Evolutionary conservation across 1,284 basidiomycete genomes (phyloP), one percentile per base, ranked within the genome.

Genomic region (Puccinia novopanici): DNA sequence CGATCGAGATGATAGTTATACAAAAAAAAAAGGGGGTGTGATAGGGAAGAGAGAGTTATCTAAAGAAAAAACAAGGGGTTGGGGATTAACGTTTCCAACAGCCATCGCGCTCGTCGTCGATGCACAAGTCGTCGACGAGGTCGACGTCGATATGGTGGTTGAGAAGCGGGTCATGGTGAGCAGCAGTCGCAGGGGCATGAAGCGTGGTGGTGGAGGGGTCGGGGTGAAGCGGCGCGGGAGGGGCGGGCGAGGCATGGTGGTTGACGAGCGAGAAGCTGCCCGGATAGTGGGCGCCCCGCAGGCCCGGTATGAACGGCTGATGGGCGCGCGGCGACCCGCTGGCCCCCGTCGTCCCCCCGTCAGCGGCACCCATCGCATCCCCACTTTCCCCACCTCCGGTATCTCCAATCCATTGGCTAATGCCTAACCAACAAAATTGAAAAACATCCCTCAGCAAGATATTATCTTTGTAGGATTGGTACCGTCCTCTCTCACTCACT

Each of bases 331-430:
- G 9, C 22, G 27, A 10, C 1, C 27, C 19, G 30, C 15, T 73
- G 10, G 27, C 27, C 48, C 27, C 19, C 50, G 70, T 72, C n/a
- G 48, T 30, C 34, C 24, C 24, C 45, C 57, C 27, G 45, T 57
- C 12, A 37, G 13, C 3, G 50, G 54, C 8, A 77, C 34, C 75
- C 75, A 77, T 30, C 13, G 68, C 75, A 77, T 77, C 24, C 9
- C 24, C 24, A 77, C 48, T 34, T 57, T 77, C 4, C 75, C 75
- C 48, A 77, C 65, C 9, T 68, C 48, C 12, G 75, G 27, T 77
- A 77, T 55, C 30, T 77, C 63, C 34, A 40, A 54, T 52, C 75
- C 75, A 37, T 77, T 63, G 6, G 52, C 48, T 24, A 77, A 77
- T 52, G 50, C 75, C 75, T 77, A 65, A 19, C 45, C 30, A 27